Percentiles rank a stretch among this genome's conserved stretches.
Conservation (phyloP, 129 eudicot species). For the Oenanthe sinensis region DNA sequence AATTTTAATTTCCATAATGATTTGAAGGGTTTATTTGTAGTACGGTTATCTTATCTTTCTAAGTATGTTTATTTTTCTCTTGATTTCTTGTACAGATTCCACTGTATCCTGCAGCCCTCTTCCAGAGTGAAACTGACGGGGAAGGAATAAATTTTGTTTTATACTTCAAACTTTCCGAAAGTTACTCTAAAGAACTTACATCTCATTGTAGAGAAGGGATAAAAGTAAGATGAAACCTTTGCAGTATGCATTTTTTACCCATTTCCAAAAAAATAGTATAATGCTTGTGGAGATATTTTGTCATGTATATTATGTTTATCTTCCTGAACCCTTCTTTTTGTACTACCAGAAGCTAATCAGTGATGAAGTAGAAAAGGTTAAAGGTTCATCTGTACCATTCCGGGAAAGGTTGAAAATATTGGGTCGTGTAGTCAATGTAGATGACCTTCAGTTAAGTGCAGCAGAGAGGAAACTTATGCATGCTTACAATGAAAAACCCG, state of each 20-base stretch:
- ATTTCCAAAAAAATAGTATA: not conserved
- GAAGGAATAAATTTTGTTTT: slow-evolving; percentile 77
- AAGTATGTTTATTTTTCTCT: not conserved
- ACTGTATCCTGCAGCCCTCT: slow-evolving; percentile 67
- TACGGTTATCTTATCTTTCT: not conserved
- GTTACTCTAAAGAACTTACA: slow-evolving; percentile 64
- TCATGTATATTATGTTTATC: not conserved
- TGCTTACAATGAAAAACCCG: slow-evolving; percentile 96
- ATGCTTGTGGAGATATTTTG: not conserved
- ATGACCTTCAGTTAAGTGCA: slow-evolving; percentile 73
- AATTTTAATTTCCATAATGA: not conserved
- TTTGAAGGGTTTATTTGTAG: not conserved
- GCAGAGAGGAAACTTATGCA: slow-evolving; percentile 88
- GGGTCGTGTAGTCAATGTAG: slow-evolving; percentile 84
- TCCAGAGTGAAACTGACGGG: slow-evolving; percentile 80
- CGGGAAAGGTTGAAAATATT: slow-evolving; percentile 89
- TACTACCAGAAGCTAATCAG: slow-evolving; percentile 48
- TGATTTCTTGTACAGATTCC: slow-evolving; percentile 48
- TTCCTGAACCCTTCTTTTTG: slow-evolving; percentile 1
- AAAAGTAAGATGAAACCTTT: slow-evolving; percentile 38
- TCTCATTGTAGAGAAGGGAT: slow-evolving; percentile 65
- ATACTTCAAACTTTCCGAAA: slow-evolving; percentile 76
- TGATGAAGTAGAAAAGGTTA: slow-evolving; percentile 85
- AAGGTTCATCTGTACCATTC: slow-evolving; percentile 66
- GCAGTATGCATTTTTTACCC: slow-evolving; percentile 5